Conservation (phyloP, 2,329 filamentous ascomycete genomes). For the Periglandula ipomoeae region DNA sequence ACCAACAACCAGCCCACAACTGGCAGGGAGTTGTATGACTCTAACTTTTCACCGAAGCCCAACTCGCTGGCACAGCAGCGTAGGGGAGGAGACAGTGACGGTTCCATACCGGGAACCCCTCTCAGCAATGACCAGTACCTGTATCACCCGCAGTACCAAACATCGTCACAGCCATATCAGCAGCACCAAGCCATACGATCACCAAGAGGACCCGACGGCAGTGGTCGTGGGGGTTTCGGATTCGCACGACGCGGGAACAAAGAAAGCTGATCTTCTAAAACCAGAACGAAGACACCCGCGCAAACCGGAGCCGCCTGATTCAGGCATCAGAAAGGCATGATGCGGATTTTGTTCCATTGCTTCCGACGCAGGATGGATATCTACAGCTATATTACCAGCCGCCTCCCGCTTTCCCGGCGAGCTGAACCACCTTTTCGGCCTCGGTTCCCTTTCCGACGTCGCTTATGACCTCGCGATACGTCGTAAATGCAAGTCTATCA, state of each 20-base stretch:
- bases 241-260: conserved; percentile 55
- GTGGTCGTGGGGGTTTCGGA: conserved; percentile 68
- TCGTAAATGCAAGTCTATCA: conserved; percentile 71
- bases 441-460: conserved; percentile 78
- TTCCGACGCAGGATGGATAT: neutral
- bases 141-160: neutral
- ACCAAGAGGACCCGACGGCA: conserved; percentile 70
- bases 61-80: conserved; percentile 39
- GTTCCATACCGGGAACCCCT: conserved; percentile 15
- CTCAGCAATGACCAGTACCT: conserved; percentile 38
- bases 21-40: conserved; percentile 66
- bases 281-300: no score
- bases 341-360: no score
- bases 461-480: conserved; percentile 85
- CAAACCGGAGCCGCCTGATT: no score
- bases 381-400: conserved; percentile 60
- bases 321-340: no score
- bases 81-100: conserved; percentile 30
- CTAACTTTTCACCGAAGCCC: conserved; percentile 58
- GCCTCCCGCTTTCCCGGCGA: conserved; percentile 85
- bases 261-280: conserved; percentile 23
- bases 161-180: conserved; percentile 18
- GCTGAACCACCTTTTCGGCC: conserved; percentile 73
- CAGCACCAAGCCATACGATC: conserved; percentile 62
- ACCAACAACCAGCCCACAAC: conserved; percentile 18